Evolutionary conservation across 192 early-diverging fungal genomes (phyloP).

Genomic region (Coemansia sp.): DNA sequence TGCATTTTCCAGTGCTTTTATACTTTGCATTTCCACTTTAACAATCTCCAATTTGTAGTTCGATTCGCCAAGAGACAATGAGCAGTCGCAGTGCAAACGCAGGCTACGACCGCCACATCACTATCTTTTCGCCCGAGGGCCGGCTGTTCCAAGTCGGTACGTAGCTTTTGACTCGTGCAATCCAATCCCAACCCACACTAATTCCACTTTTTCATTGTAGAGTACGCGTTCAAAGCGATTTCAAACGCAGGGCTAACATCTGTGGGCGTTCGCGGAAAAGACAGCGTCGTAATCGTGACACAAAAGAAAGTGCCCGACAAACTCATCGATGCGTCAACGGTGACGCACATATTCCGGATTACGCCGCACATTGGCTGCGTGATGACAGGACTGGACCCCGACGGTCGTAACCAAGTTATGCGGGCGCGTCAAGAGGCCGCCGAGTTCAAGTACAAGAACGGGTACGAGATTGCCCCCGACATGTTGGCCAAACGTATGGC

Average conservation of each 20-base stretch:
- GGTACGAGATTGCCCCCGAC: conserved; percentile 95
- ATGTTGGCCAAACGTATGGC: conserved; percentile 97
- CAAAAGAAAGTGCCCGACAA: conserved; percentile 98
- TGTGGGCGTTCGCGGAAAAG: conserved; percentile 93
- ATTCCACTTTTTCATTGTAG: conserved; percentile 50
- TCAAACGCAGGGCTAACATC: conserved; percentile 94
- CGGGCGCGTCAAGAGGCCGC: conserved; percentile 94
- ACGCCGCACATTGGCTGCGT: conserved; percentile 95
- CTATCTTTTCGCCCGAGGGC: conserved; percentile 99
- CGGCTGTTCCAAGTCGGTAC: conserved; percentile 98
- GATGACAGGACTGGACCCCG: conserved; percentile 94
- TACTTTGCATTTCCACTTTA: no score
- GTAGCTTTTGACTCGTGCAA: conserved; percentile 13
- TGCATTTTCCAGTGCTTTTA: no score
- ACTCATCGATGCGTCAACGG: conserved; percentile 87
- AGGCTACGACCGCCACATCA: conserved; percentile 99
- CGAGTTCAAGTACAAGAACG: conserved; percentile 98
- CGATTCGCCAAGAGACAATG: conserved; percentile 18
- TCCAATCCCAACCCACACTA: neutral
- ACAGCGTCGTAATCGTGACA: conserved; percentile 90
- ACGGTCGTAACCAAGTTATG: conserved; percentile 89
- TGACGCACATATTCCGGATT: conserved; percentile 91
- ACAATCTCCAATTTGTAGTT: no score
- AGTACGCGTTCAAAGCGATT: conserved; percentile 99
- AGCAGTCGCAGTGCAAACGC: conserved; percentile 53